Conservation (phyloP, 495 filamentous ascomycete species). For the Thermochaetoides thermophila region DNA sequence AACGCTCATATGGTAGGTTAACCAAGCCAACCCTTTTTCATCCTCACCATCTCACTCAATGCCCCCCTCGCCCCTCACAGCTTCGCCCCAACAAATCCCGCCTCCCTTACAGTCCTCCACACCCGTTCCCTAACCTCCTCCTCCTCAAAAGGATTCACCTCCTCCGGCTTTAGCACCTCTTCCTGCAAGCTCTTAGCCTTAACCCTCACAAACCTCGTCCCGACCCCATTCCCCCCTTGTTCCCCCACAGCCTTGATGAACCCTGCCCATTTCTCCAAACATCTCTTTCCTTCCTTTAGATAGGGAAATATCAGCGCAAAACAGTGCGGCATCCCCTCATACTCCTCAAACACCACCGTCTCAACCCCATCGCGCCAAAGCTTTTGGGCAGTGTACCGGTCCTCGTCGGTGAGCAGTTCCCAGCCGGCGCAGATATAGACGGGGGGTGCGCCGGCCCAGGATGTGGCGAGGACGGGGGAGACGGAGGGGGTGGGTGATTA, state of each 20-base stretch:
- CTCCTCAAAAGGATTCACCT: conserved; percentile 33
- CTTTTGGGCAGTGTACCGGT: conserved; percentile 42
- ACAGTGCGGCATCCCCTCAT: conserved; percentile 81
- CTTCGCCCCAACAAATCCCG: conserved; percentile 29
- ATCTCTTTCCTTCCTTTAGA: conserved; percentile 31
- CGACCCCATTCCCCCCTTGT: conserved; percentile 8
- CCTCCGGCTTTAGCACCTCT: conserved; percentile 34
- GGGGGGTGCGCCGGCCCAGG: conserved; percentile 57
- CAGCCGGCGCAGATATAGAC: conserved; percentile 62
- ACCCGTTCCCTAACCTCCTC: conserved; percentile 41
- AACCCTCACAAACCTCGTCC: conserved; percentile 37
- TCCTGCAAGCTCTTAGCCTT: conserved; percentile 41
- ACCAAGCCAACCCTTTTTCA: background rate
- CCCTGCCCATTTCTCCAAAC: conserved; percentile 38
- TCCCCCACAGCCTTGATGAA: conserved; percentile 35
- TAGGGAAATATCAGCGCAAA: conserved; percentile 51
- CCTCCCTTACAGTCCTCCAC: conserved; percentile 30
- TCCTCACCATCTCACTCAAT: background rate
- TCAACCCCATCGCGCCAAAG: conserved; percentile 48
- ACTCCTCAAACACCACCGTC: conserved; percentile 53
- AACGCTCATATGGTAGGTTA: too few relatives aligned
- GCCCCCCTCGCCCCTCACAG: conserved; percentile 19
- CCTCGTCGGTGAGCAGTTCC: conserved; percentile 68
- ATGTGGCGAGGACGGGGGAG: conserved; percentile 46
- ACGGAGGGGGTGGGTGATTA: conserved; percentile 63